Base-by-base conservation (phyloP, 2,329 filamentous ascomycete species). In the Daldinia eschscholtzii region DNA sequence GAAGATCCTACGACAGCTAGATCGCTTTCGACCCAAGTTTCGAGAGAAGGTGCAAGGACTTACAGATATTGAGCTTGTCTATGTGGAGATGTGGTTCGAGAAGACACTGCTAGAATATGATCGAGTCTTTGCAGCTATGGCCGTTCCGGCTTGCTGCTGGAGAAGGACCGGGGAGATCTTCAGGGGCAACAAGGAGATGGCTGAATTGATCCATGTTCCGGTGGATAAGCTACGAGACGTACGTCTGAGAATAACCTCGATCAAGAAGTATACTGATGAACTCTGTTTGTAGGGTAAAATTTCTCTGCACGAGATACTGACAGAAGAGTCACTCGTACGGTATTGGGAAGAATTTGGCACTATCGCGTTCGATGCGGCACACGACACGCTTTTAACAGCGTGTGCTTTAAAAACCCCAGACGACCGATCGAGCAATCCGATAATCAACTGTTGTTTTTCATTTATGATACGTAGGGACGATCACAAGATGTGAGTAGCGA, bases 331-430 rank as follows among this genome's bases (percentile, higher is more conserved):
- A 44, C 88, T 97, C 68, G 96, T 98, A 61, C 93, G 93, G 75
- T 99, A 99, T 77, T 99, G 96, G 96, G 96, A 99, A 81, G 97
- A 99, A 77, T 99, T 99, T 77, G 94, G 95, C 57, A 95, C 94
- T 4, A 98, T 99, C 75, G 97, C 96, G 9, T 99, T 99, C 80
- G 96, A 99, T 78, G 89, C 91, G 64, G 91, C 89, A 9, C 96
- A 98, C 78, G 97, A 99, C 79, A 97, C 95, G 23, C 93, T 99
- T 76, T 84, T 99, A 73, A 99, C 96, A 23, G 95, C 93, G 72
- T 99, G 96, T 79, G 92, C 93, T 10, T 83, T 99, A 69, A 97
- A 97, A 80, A 94, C 90, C 73, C 94, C 93, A 3, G 88, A 89
- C 70, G 85, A 89, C 57, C 87, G 87, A 67, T 89, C 91, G 2